phyloP scores from a whole-genome alignment of 805 yeast genomes.

The Saccharomycopsis capsularis region DNA sequence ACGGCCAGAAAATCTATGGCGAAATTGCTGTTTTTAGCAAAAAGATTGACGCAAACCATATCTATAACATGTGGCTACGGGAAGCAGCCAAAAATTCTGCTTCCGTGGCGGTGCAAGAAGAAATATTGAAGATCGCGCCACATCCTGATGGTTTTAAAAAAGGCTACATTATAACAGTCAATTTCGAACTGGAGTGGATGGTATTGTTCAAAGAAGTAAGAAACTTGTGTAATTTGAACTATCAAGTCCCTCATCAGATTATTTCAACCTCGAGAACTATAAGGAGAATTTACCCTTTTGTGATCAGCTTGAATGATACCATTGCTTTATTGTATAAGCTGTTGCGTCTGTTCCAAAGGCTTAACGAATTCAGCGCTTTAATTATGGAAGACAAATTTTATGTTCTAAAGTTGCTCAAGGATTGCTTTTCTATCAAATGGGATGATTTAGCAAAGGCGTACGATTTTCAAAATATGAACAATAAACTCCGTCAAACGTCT shows the following conservation, averaged over 20 bases:
- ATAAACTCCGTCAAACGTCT: conserved; percentile 1
- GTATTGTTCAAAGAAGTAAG: conserved; percentile 47
- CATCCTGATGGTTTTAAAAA: conserved; percentile 18
- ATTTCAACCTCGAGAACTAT: conserved; percentile 42
- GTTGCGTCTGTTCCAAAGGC: conserved; percentile 28
- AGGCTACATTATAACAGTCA: conserved; percentile 32
- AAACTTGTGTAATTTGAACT: conserved; percentile 42
- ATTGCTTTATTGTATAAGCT: conserved; percentile 35
- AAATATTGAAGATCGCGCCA: conserved; percentile 35
- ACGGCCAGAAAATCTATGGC: conserved; percentile 54
- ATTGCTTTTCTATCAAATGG: conserved; percentile 45
- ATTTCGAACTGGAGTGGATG: conserved; percentile 42
- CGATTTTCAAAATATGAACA: conserved; percentile 34
- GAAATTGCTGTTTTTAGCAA: conserved; percentile 42
- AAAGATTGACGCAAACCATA: conserved; percentile 37
- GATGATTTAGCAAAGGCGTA: conserved; percentile 40
- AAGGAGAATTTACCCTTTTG: conserved; percentile 49
- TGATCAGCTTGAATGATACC: conserved; percentile 47
- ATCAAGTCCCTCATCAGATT: conserved; percentile 50
- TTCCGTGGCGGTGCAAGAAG: conserved; percentile 27
- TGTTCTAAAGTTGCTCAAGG: conserved; percentile 31
- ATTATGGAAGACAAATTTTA: conserved; percentile 31
- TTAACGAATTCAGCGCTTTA: conserved; percentile 38
- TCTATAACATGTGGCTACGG: conserved; percentile 45
- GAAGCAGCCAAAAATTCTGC: conserved; percentile 21